Evolutionary conservation across 2,329 filamentous ascomycete species (phyloP), one percentile per base, ranked within the genome.

Genomic region (Botrytis fragariae): DNA sequence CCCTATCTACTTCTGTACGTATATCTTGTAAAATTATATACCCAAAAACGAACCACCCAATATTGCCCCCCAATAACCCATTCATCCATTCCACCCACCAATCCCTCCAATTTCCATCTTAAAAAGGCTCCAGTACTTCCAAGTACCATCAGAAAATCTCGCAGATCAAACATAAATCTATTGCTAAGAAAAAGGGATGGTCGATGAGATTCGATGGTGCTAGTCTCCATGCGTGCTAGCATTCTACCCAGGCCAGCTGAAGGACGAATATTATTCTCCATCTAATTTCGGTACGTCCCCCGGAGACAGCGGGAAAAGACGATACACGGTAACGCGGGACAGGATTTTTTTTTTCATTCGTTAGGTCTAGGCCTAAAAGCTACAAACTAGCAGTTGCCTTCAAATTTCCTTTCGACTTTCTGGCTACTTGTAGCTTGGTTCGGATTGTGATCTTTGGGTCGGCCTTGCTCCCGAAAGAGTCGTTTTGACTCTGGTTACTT

Each of bases 261-360:
- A 54, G 64, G 48, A 12, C 45, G 18, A 68, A 37, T 35, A 39
- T n/a, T 14, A 57, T 54, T 68, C 64, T 42, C 64, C 64, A 68
- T 68, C 65, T 32, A 69, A 69, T 69, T 32, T 69, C 65, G 65
- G 65, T 44, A 57, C 16, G 48, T 29, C 48, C 65, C 48, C 65
- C 48, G 65, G 25, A 37, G 48, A 42, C 48, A 57, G 48, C 65
- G 48, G 65, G n/a, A 57, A 69, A 69, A 57, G n/a, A 42, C 62
- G 62, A 65, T 45, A 65, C 62, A 51, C 25, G 44, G 25, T n/a
- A 32, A 39, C 60, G n/a, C 37, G 61, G 39, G n/a, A n/a, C 25
- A 37, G 14, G 12, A 7, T 25, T 42, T 69, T 22, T n/a, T 39
- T 18, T 32, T 44, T 16, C 60, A 42, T 39, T 32, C n/a, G n/a